These are phyloP conservation scores for Colletotrichum destructivum DNA, from an alignment of 2,329 filamentous ascomycete genomes.

Conservation along the genomic window DNA sequence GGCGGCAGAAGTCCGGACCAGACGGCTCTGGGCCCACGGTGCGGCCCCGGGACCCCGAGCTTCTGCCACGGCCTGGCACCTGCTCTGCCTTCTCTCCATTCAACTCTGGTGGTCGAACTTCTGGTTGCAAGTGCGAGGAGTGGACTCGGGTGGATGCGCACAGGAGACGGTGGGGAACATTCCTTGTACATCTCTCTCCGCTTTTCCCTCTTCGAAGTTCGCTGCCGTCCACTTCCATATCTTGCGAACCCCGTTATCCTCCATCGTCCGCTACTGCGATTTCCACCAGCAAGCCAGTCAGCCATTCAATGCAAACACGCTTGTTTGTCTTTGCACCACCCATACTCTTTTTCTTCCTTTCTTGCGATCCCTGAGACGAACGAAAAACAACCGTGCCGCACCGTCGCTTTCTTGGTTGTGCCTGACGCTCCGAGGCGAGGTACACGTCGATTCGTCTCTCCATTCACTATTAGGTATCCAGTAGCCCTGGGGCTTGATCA, in stretches of 20 bases:
- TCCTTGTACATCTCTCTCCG: slow-evolving; percentile 25
- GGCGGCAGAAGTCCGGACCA: neutral
- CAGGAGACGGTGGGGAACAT: slow-evolving; percentile 17
- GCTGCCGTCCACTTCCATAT: slow-evolving; percentile 10
- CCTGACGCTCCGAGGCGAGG: neutral
- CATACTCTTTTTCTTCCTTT: neutral
- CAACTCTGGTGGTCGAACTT: neutral
- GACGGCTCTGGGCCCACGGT: neutral
- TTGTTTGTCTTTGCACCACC: neutral
- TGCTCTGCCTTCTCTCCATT: neutral
- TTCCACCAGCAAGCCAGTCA: neutral
- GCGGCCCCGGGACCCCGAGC: slow-evolving; percentile 27
- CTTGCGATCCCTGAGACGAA: neutral
- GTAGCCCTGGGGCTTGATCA: slow-evolving; percentile 1
- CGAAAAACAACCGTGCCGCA: neutral
- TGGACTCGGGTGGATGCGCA: neutral
- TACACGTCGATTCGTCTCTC: neutral
- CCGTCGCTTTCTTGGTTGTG: neutral
- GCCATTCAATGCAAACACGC: neutral
- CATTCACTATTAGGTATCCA: neutral
- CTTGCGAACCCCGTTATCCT: neutral
- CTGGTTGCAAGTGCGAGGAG: neutral
- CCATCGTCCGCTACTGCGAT: slow-evolving; percentile 3
- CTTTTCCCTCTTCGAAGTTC: slow-evolving; percentile 4
- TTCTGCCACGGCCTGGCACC: neutral